These are phyloP conservation scores for Eustoma russellianum DNA, from an alignment of 257 asterid genomes.

Conservation along the genomic window DNA sequence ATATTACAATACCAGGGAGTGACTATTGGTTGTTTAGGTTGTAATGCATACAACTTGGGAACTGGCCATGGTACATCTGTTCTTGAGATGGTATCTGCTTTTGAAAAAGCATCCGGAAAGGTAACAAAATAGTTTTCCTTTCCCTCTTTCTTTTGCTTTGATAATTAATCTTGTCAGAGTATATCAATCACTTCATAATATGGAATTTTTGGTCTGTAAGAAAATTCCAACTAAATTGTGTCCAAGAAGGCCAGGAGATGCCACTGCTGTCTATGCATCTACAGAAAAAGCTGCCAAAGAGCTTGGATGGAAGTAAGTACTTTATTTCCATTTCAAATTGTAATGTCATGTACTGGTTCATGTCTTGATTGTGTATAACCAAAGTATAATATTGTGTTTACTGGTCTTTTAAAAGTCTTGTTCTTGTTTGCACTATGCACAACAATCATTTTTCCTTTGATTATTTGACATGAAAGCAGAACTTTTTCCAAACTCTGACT, in stretches of 20 bases:
- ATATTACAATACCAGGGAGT: background rate
- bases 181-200: background rate
- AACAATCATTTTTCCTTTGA: no score
- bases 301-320: constrained; percentile 90
- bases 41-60: constrained; percentile 85
- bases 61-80: constrained; percentile 91
- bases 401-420: no score
- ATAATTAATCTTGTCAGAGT: background rate
- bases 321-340: background rate
- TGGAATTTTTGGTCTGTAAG: constrained; percentile 20
- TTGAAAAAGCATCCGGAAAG: constrained; percentile 79
- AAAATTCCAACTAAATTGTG: constrained; percentile 72
- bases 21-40: constrained; percentile 32
- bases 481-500: no score
- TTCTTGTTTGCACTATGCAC: no score
- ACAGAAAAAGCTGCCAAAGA: constrained; percentile 69
- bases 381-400: no score
- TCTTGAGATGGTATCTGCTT: constrained; percentile 86
- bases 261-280: constrained; percentile 89
- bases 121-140: constrained; percentile 16
- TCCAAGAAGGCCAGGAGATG: constrained; percentile 88
- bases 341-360: background rate
- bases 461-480: no score
- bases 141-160: background rate
- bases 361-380: no score